Percentiles rank a stretch among this genome's conserved stretches.
Evolutionary conservation across 2,329 filamentous ascomycete species (phyloP).

Genomic region (Pseudophaeomoniella oleicola): DNA sequence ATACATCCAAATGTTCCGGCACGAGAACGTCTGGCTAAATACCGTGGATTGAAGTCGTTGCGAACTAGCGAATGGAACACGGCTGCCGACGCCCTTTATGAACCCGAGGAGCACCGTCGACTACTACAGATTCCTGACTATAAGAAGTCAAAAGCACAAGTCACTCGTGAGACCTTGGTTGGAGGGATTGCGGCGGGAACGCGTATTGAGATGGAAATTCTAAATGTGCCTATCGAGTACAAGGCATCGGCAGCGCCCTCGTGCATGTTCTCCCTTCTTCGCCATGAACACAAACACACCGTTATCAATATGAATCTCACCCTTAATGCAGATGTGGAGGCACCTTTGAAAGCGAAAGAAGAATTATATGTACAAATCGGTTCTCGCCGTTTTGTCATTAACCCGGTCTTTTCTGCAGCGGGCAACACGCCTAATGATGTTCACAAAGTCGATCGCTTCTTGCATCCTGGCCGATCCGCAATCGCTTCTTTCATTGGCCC

Average conservation of each 20-base stretch:
- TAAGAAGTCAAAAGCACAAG: constrained; percentile 62
- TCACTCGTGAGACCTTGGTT: constrained; percentile 68
- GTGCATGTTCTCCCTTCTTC: constrained; percentile 70
- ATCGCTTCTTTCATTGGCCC: constrained; percentile 85
- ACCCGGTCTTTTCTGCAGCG: constrained; percentile 78
- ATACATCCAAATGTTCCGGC: constrained; percentile 76
- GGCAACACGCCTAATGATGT: constrained; percentile 91
- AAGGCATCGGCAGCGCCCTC: constrained; percentile 45
- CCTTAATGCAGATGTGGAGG: constrained; percentile 59
- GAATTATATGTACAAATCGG: constrained; percentile 86
- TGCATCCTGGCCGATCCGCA: constrained; percentile 80
- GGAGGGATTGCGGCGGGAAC: constrained; percentile 77
- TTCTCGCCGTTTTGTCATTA: constrained; percentile 70
- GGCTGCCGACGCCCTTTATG: constrained; percentile 69
- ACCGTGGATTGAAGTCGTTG: constrained; percentile 83
- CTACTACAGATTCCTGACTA: constrained; percentile 84
- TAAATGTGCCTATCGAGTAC: constrained; percentile 39
- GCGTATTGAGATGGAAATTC: constrained; percentile 65
- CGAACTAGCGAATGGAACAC: constrained; percentile 80
- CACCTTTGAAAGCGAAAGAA: constrained; percentile 78
- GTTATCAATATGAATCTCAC: constrained; percentile 81
- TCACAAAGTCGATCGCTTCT: constrained; percentile 85
- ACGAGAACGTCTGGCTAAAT: constrained; percentile 69
- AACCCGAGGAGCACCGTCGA: constrained; percentile 80
- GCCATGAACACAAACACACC: constrained; percentile 90